These are phyloP conservation scores for Neurospora sp. DNA, from an alignment of 2,329 filamentous ascomycete genomes.

Conservation along the genomic window DNA sequence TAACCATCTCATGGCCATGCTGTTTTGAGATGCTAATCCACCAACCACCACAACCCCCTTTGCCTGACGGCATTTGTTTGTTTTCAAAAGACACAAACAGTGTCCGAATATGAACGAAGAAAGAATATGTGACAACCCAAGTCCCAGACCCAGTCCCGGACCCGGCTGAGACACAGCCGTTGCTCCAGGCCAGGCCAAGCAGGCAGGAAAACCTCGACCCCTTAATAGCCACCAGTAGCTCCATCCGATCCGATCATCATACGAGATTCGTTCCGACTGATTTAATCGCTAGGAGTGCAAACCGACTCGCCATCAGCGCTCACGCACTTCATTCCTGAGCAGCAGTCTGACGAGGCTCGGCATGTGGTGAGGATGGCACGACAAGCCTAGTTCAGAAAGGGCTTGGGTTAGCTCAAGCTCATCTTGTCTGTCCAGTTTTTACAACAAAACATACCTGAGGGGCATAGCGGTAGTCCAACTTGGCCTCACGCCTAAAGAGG, in stretches of 20 bases:
- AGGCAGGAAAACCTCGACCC: background rate
- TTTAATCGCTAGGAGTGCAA: slow-evolving; percentile 10
- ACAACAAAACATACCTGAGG: background rate
- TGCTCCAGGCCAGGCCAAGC: background rate
- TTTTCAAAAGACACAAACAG: background rate
- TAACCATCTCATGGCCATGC: background rate
- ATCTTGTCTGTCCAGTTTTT: too few relatives aligned
- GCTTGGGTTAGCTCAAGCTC: background rate
- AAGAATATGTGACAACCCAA: background rate
- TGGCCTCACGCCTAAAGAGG: background rate
- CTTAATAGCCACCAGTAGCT: background rate
- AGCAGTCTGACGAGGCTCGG: slow-evolving; percentile 10
- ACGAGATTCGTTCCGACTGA: background rate
- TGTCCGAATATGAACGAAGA: background rate
- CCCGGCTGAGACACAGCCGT: background rate
- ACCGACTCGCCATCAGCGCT: slow-evolving; percentile 11
- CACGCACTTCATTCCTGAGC: slow-evolving; percentile 7
- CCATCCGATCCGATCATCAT: background rate
- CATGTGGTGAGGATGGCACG: slow-evolving; percentile 11
- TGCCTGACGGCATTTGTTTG: background rate
- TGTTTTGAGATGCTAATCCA: background rate
- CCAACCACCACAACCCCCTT: background rate
- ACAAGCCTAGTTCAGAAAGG: slow-evolving; percentile 6
- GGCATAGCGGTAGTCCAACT: background rate
- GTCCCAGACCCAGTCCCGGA: background rate